These are phyloP conservation scores for Aspergillus intermedius DNA, from an alignment of 2,329 filamentous ascomycete genomes.

Conservation along the genomic window DNA sequence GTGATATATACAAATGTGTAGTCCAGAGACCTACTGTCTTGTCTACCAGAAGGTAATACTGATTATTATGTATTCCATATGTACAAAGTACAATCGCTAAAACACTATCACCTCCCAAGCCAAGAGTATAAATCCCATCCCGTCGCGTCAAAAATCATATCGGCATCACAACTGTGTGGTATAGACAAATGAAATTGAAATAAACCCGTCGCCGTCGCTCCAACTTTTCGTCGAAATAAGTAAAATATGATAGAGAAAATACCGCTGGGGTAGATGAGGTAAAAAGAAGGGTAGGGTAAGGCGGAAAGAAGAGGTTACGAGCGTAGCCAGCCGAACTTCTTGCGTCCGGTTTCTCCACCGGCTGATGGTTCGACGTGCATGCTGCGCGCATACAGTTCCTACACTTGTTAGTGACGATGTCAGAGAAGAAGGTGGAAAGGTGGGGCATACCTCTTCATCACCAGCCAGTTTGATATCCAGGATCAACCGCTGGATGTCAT, in stretches of 20 bases:
- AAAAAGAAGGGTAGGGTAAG: background rate
- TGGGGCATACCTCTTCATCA: constrained; percentile 72
- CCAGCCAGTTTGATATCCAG: constrained; percentile 73
- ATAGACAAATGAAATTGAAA: background rate
- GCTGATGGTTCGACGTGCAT: constrained; percentile 47
- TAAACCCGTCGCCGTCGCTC: background rate
- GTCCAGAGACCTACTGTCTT: too few relatives aligned
- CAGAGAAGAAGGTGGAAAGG: background rate
- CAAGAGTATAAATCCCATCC: background rate
- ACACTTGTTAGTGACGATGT: constrained; percentile 5
- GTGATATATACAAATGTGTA: too few relatives aligned
- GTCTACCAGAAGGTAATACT: too few relatives aligned
- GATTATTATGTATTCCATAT: background rate
- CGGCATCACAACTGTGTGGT: background rate
- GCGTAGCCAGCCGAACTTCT: constrained; percentile 40
- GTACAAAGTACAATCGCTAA: background rate
- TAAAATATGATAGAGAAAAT: background rate
- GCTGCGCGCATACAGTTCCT: constrained; percentile 57
- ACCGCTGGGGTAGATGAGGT: background rate
- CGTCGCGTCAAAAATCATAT: constrained; percentile 1
- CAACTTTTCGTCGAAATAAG: background rate
- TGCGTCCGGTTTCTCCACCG: constrained; percentile 31
- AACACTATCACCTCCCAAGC: background rate
- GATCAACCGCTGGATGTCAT: constrained; percentile 66
- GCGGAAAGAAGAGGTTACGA: constrained; percentile 13